Percentiles rank a stretch among this genome's conserved stretches.
These are phyloP conservation scores for Aspergillus affinis DNA, from an alignment of 495 filamentous ascomycete genomes.

Conservation along the genomic window DNA sequence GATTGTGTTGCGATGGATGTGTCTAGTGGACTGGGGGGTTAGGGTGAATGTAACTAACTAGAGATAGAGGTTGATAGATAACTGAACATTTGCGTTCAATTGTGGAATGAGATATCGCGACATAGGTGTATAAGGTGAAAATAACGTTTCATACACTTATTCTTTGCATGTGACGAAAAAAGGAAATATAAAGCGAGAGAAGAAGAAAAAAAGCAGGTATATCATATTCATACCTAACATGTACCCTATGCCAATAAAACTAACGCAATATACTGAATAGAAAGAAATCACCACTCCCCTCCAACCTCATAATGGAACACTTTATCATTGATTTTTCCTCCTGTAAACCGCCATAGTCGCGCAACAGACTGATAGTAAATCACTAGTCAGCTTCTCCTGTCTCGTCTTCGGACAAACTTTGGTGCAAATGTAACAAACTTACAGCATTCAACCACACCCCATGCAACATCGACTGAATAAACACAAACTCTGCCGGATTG, in stretches of 20 bases:
- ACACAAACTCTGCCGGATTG: constrained; percentile 41
- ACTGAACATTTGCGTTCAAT: neutral
- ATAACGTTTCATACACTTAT: too few species aligned
- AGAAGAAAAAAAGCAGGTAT: neutral
- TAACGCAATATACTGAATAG: neutral
- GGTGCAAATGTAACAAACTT: constrained; percentile 19
- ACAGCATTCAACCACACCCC: constrained; percentile 55
- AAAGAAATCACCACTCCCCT: constrained; percentile 44
- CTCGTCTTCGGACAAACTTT: too few species aligned
- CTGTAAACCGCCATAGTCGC: constrained; percentile 44
- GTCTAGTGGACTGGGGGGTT: too few species aligned
- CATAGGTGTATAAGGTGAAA: neutral
- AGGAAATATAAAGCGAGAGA: too few species aligned
- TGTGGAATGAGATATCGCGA: neutral
- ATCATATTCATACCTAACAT: neutral
- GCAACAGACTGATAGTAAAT: constrained; percentile 24
- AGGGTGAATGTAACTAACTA: too few species aligned
- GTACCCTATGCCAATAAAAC: neutral
- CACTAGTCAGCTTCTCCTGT: too few species aligned
- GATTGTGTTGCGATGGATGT: too few species aligned
- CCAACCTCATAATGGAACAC: constrained; percentile 50
- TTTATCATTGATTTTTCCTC: constrained; percentile 42
- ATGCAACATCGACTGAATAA: constrained; percentile 53
- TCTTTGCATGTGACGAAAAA: too few species aligned
- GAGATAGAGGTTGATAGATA: too few species aligned